Base-by-base conservation (phyloP, 164 flowering plant genomes). In the Aristolochia californica region DNA sequence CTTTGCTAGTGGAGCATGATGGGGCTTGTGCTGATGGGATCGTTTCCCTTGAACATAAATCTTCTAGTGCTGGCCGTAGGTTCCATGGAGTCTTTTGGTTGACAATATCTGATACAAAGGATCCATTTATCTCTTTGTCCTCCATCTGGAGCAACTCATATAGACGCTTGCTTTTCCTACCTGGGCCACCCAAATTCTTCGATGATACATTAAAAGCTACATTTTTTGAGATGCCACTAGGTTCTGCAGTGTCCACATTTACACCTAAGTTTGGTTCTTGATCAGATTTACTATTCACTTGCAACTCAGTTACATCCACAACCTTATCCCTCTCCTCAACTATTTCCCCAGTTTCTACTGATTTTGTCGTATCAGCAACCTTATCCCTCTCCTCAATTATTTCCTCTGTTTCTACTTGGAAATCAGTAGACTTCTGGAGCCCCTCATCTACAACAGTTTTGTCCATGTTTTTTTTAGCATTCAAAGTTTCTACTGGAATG, bases 131-230 rank as follows among this genome's bases (percentile, higher is more conserved):
- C 56, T 74, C 74, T 59, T 57, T 58, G 47, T 64, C 50, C 65
- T 81, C 85, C 77, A 78, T 70, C 74, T 78, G 78, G 55, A 81
- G 81, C 18, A 78, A 68, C 70, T 81, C 83, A 68, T 73, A 81
- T 34, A 81, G 80, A 49, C 83, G 69, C 71, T 60, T 75, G 72
- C 83, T 81, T 65, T 67, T 81, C 68, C 74, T 75, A 20, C 78
- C 77, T 59, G 60, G 74, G 34, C 83, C 81, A 16, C 64, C 55
- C 63, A 72, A 58, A 20, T 56, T 73, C 53, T 56, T 66, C 53
- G 52, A 18, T 44, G 73, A 57, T 63, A 65, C 54, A 59, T 64
- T 40, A 68, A 12, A 59, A 52, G 67, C 28, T 30, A 56, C 67
- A 24, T 62, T 38, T 43, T 50, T 51, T 21, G 48, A 25, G 22